Base-by-base conservation (phyloP, 2,329 filamentous ascomycete species). In the Dactylellina parvicollis region DNA sequence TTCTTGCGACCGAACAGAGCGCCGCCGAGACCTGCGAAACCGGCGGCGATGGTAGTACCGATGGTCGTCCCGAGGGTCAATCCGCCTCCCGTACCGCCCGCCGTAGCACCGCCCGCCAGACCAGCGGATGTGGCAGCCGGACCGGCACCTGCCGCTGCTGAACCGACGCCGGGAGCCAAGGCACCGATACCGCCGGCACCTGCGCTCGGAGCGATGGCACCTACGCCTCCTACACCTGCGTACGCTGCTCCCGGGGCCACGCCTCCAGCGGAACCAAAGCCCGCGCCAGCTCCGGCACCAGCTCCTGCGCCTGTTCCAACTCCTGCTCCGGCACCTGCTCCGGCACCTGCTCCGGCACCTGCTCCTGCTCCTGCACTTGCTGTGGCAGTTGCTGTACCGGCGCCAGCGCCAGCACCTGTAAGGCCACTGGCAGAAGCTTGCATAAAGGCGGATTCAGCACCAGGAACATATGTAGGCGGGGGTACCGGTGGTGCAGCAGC, bases 1-100 rank as follows among this genome's bases (percentile, higher is more conserved):
- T 61, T 66, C 16, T 50, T 61, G 14, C 60, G 60, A 18, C 69
- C 69, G 30, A 73, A 61, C 14, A 73, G 60, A 16, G 32, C 54
- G 2, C 52, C 60, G 22, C 40, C 40, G 3, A 59, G n/a, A 38
- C 60, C 57, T 7, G 30, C 69, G 12, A 65, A 55, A 4, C 69
- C 69, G 40, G 60, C 69, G 16, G 60, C 69, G 10, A 73, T 16
- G 8, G 69, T 55, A 34, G 69, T 66, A 12, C 60, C 60, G 4
- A 57, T 40, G 4, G 54, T 44, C 26, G 47, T 44, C 8, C 32
- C 54, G 2, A 61, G 42, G 10, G 60, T 42, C 8, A 73, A 34
- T 1, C 69, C 69, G 14, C 69, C 69, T 9, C 54, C 64, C 20
- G 64, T 69, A 14, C 46, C 55, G 20, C 30, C 61, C 5, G 61